Conservation (phyloP, 2,329 filamentous ascomycete genomes). For the Biscogniauxia sp. region DNA sequence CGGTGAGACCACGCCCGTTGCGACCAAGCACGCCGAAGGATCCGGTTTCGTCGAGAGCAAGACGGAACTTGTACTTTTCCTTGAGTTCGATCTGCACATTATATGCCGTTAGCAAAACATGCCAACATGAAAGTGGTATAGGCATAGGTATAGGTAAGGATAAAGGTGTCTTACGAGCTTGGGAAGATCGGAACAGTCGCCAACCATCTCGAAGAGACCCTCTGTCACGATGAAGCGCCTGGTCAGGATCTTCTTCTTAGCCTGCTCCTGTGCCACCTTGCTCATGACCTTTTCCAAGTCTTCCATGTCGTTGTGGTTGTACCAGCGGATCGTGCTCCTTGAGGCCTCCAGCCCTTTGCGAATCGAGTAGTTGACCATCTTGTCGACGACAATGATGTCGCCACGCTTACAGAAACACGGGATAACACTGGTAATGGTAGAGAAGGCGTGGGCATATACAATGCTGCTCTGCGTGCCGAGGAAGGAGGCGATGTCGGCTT, state of each 20-base stretch:
- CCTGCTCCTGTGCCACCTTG: slow-evolving; percentile 84
- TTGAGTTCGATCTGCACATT: slow-evolving; percentile 75
- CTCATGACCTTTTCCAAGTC: slow-evolving; percentile 84
- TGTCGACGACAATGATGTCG: slow-evolving; percentile 94
- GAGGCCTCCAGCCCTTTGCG: slow-evolving; percentile 93
- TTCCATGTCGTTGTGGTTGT: slow-evolving; percentile 92
- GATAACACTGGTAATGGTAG: slow-evolving; percentile 94
- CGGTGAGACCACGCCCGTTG: slow-evolving; percentile 87
- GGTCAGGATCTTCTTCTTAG: slow-evolving; percentile 79
- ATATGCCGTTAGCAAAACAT: slow-evolving; percentile 8
- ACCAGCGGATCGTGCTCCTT: slow-evolving; percentile 88
- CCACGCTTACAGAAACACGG: slow-evolving; percentile 96
- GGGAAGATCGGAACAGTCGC: slow-evolving; percentile 80
- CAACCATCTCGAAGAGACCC: slow-evolving; percentile 86
- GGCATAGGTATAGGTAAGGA: slow-evolving; percentile 25
- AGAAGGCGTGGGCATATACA: slow-evolving; percentile 94
- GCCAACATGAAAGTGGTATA: background rate
- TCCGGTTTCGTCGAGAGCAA: slow-evolving; percentile 96
- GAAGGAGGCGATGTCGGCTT: slow-evolving; percentile 88
- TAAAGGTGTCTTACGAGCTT: slow-evolving; percentile 60
- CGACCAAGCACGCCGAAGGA: slow-evolving; percentile 93
- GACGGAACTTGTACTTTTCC: slow-evolving; percentile 93
- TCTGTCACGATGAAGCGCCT: slow-evolving; percentile 95
- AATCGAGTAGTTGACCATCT: slow-evolving; percentile 88
- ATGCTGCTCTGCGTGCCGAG: slow-evolving; percentile 87